A percentile compares a stretch with the other conserved stretches of the same genome.
These are phyloP conservation scores for Nidularia pulvinata DNA, from an alignment of 768 basidiomycete species.

Conservation along the genomic window DNA sequence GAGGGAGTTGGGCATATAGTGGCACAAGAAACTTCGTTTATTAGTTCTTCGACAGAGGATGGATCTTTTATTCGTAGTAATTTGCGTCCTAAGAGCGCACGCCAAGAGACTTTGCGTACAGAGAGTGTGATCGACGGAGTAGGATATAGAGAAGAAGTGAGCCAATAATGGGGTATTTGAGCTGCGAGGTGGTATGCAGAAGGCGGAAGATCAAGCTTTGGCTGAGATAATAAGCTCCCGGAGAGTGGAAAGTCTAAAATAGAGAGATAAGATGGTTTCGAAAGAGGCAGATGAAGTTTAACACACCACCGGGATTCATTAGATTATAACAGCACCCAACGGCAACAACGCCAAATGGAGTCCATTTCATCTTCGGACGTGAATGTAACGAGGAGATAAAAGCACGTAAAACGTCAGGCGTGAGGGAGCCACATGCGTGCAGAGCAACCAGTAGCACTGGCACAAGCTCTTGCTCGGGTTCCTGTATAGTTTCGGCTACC, in stretches of 20 bases:
- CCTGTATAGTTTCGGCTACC: conserved; percentile 29
- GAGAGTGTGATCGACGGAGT: conserved; percentile 42
- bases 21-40: no score
- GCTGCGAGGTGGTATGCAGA: conserved; percentile 71
- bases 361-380: conserved; percentile 33
- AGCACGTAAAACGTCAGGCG: conserved; percentile 62
- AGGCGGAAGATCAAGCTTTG: conserved; percentile 32
- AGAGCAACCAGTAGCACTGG: conserved; percentile 68
- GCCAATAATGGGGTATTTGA: conserved; percentile 69
- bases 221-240: conserved; percentile 27
- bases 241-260: conserved; percentile 53
- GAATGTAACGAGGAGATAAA: conserved; percentile 25
- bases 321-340: conserved; percentile 86
- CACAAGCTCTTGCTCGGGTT: conserved; percentile 5
- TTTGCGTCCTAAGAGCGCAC: conserved; percentile 51
- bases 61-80: no score
- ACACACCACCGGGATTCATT: conserved; percentile 50
- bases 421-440: conserved; percentile 78
- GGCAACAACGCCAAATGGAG: conserved; percentile 49
- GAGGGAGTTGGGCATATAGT: not conserved
- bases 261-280: conserved; percentile 1
- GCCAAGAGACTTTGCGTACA: conserved; percentile 69
- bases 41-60: no score
- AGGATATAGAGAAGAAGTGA: conserved; percentile 19
- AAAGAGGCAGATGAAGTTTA: conserved; percentile 1